Evolutionary conservation across 345 rosid genomes (phyloP).

Genomic region (Punica granatum): DNA sequence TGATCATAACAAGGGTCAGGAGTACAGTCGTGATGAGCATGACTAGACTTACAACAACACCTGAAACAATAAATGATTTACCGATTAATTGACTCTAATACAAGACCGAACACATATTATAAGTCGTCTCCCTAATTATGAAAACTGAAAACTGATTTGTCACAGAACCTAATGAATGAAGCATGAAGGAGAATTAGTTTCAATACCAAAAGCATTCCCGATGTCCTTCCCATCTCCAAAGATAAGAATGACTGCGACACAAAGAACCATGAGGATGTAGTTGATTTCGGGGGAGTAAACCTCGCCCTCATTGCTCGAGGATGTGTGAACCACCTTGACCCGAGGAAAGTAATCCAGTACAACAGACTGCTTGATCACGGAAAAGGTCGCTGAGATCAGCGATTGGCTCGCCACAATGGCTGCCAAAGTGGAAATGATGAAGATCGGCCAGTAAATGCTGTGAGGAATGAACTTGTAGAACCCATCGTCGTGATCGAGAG

Average conservation of each 20-base stretch:
- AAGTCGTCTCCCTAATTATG: neutral
- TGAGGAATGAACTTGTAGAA: constrained; percentile 78
- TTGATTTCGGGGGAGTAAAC: constrained; percentile 88
- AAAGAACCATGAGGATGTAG: constrained; percentile 75
- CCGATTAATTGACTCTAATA: neutral
- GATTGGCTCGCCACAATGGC: constrained; percentile 90
- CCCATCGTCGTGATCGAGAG: constrained; percentile 53
- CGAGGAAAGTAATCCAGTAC: constrained; percentile 84
- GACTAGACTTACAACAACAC: constrained; percentile 77
- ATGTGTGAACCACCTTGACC: constrained; percentile 85
- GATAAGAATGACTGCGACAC: constrained; percentile 67
- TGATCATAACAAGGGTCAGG: constrained; percentile 71
- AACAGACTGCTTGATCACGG: constrained; percentile 81
- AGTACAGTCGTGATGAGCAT: constrained; percentile 84
- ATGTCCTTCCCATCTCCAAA: constrained; percentile 79
- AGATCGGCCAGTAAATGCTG: constrained; percentile 74
- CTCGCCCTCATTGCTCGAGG: constrained; percentile 69
- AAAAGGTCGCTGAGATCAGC: constrained; percentile 82
- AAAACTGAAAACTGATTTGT: neutral
- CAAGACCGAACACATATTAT: too few species aligned
- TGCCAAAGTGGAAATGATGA: constrained; percentile 61
- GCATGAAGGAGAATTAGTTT: constrained; percentile 2
- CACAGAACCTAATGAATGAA: neutral
- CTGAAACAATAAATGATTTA: constrained; percentile 21
- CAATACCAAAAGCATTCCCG: constrained; percentile 75